Evolutionary conservation across 1,139 yeast genomes (phyloP).

Genomic region (Magnusiomyces ingens): DNA sequence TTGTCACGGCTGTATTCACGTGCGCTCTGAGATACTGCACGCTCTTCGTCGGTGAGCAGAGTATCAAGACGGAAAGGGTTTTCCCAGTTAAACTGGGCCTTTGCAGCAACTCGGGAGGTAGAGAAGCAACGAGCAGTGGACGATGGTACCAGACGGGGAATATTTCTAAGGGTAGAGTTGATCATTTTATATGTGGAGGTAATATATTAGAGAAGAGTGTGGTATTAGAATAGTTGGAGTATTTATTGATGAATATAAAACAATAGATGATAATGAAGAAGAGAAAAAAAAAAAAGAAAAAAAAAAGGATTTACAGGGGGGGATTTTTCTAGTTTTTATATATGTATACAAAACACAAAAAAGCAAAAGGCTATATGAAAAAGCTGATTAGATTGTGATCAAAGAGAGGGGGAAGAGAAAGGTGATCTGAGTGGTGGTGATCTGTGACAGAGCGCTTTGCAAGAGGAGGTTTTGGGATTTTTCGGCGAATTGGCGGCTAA

Average conservation of each 20-base stretch:
- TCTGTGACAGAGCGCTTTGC: too few species aligned
- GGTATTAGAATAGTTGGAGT: neutral
- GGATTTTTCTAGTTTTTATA: neutral
- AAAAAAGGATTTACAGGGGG: neutral
- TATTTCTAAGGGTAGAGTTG: constrained; percentile 1
- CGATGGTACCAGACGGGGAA: neutral
- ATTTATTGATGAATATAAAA: neutral
- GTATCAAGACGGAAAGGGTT: constrained; percentile 35
- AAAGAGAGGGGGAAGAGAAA: too few species aligned
- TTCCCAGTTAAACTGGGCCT: constrained; percentile 32
- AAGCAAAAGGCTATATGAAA: too few species aligned
- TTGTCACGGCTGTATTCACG: constrained; percentile 36
- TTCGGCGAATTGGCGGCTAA: too few species aligned
- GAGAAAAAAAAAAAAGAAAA: neutral
- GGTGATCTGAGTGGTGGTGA: too few species aligned
- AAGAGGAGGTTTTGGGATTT: too few species aligned
- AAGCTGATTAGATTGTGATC: too few species aligned
- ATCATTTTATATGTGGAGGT: neutral
- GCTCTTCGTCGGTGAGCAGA: constrained; percentile 38
- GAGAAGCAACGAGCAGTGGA: constrained; percentile 7
- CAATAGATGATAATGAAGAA: neutral
- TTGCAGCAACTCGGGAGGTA: constrained; percentile 9
- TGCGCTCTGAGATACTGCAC: constrained; percentile 37
- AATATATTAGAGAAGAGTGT: neutral
- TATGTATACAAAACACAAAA: too few species aligned